These are phyloP conservation scores for Antitrichia curtipendula DNA, from an alignment of 225 moss, liverwort and hornwort species.

Conservation along the genomic window DNA sequence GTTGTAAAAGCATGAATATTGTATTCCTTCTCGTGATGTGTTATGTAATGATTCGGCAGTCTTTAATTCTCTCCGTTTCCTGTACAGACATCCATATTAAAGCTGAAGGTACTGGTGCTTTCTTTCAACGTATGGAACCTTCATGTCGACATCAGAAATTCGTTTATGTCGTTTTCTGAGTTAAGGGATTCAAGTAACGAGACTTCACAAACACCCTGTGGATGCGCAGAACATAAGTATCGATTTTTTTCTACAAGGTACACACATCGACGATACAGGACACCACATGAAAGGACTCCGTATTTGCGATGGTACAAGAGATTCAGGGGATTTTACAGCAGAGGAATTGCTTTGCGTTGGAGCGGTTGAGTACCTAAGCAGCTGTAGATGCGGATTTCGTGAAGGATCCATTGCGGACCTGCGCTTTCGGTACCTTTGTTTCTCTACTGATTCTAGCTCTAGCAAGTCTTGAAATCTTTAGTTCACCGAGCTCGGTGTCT, in stretches of 20 bases:
- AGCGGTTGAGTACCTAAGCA: conserved; percentile 37
- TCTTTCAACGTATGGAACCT: neutral
- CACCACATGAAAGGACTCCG: conserved; percentile 22
- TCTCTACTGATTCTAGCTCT: neutral
- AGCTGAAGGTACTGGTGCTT: conserved; percentile 27
- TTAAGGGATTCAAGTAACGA: neutral
- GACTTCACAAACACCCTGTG: neutral
- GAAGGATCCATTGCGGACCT: conserved; percentile 29
- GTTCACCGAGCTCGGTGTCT: neutral
- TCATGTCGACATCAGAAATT: neutral
- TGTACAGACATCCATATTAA: conserved; percentile 39
- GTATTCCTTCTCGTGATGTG: neutral
- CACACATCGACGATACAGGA: neutral
- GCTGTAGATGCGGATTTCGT: conserved; percentile 17
- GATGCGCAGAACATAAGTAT: conserved; percentile 21
- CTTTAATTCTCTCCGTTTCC: conserved; percentile 9
- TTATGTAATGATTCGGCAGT: neutral
- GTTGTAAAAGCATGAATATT: neutral
- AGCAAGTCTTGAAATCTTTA: neutral
- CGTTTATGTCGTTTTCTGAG: neutral
- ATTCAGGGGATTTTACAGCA: neutral
- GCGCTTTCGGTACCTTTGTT: conserved; percentile 29
- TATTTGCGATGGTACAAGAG: conserved; percentile 9
- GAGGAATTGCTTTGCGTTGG: conserved; percentile 35
- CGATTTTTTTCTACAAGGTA: conserved; percentile 16